Evolutionary conservation across 179 eudicot species (phyloP), one percentile per base, ranked within the genome.

Genomic region (Beta corolliflora): DNA sequence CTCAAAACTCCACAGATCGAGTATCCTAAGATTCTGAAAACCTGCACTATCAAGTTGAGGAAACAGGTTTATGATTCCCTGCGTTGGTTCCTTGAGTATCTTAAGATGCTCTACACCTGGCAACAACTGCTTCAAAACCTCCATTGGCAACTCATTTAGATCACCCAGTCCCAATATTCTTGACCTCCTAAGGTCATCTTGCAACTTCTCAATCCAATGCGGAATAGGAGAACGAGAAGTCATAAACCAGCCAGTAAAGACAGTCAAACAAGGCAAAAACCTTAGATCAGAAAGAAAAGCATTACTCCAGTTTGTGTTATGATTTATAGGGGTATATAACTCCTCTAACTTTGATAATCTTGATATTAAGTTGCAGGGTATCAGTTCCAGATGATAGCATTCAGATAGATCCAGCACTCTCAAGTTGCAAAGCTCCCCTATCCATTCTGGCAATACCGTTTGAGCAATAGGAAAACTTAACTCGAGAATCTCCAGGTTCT

Each of bases 351-450:
- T 69, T 1, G 50, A 10, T 45, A 69, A 41, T 69, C 29, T 69
- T 8, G 73, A 44, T 15, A 69, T 14, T 48, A 69, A 44, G 18
- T 16, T 44, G 52, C 52, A 41, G 23, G 53, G 73, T 44, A 69
- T 41, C 23, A 13, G 11, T 69, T 44, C 53, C 73, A 69, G 52
- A 14, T 15, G 4, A 18, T 6, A 3, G 21, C 53, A 69, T 15
- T 7, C 13, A 69, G 73, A 69, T 69, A 69, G 23, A 31, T 69
- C 73, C 50, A 69, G 52, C 73, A 69, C 10, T 15, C 73, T n/a
- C 52, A 69, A 44, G 73, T 69, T 69, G 41, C 53, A 16, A 69
- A 69, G 73, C 48, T 69, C 73, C 23, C 73, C 52, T 15, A 69
- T 41, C 73, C 52, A 44, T 45, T 69, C 73, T 18, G 53, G 73